Evolutionary conservation across 2,329 filamentous ascomycete genomes (phyloP), one percentile per base, ranked within the genome.

Genomic region (Ophidiomyces ophidiicola): DNA sequence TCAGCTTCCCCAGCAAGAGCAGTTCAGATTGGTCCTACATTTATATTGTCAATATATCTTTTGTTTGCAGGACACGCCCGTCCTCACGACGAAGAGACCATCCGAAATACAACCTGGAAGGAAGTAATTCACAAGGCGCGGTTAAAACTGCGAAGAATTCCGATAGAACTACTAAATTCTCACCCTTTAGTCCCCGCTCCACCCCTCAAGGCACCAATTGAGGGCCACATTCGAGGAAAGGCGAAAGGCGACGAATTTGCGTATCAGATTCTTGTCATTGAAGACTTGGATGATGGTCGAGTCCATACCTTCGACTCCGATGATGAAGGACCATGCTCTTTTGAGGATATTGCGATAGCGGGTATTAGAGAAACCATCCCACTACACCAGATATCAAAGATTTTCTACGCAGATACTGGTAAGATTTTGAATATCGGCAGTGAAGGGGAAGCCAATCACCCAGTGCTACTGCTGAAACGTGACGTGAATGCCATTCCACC

Each of bases 91-190:
- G 61, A 76, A 60, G 60, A 75, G 56, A 61, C 73, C 50, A 50
- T 78, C 48, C 55, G 81, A 62, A 60, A 78, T 62, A 67, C 85
- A 0, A 81, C 87, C 0, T 96, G 90, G 90, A 90, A 96, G 56
- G 88, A 98, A 57, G 86, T 93, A 28, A 79, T 94, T 44, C 87
- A 96, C 64, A 98, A 96, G 58, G 83, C 86, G 12, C 75, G 78
- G 26, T 76, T 94, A 8, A 84, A 86, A 42, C 67, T 98, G 7
- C 72, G 81, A 50, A 72, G 87, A 33, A 73, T 82, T 0, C 81
- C 78, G 0, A 60, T 80, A 21, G 66, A 71, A 29, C 54, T 68
- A 26, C 57, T 71, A 0, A 71, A 53, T 74, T 45, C 60, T 69
- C 32, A 31, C 25, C 24, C 31, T 6, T 34, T 32, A n/a, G 32